Base-by-base conservation (phyloP, 208 protist genomes). In the Zelonia costaricensis region DNA sequence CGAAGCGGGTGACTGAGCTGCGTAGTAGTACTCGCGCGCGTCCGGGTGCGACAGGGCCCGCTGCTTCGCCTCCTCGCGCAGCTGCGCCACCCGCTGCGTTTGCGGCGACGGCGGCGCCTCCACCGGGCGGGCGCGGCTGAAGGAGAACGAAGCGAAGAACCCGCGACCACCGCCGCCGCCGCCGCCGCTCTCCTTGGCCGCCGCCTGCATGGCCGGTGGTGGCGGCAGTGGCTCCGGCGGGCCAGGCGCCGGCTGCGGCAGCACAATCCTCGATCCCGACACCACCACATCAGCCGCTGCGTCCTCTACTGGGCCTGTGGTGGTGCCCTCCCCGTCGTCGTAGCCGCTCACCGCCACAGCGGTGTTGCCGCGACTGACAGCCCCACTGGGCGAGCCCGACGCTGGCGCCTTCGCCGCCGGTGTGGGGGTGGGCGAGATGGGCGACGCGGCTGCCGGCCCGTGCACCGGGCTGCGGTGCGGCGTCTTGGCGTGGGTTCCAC, bases 21-120 rank as follows among this genome's bases (percentile, higher is more conserved):
- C 6, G 16, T 7, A 16, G 3, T 61, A 65, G 51, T 72, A 72
- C 31, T 65, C 49, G 10, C 22, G 46, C 27, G 65, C 65, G 22
- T 72, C 65, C 3, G 65, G 65, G 58, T 72, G 65, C 22, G 43
- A n/a, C 12, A 72, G 35, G 5, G 65, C 56, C 12, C 54, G 54
- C 43, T 60, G 52, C 57, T 54, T 58, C 20, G 51, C 65, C 13
- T 44, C 48, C 48, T 45, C 58, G 33, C 44, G 48, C 31, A 33
- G 1, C 31, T 64, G 31, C 12, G 39, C 28, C 0, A 13, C 23
- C 30, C 25, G 48, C 7, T 28, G 8, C 7, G 57, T 20, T 0
- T 45, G 54, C 9, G 65, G 47, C 23, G 65, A 64, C 39, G 40
- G 31, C 0, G 42, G 28, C 25, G 42, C 13, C 51, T 43, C 10